phyloP scores from a whole-genome alignment of 202 grass and related monocot genomes.

The Saccharum hybrid region DNA sequence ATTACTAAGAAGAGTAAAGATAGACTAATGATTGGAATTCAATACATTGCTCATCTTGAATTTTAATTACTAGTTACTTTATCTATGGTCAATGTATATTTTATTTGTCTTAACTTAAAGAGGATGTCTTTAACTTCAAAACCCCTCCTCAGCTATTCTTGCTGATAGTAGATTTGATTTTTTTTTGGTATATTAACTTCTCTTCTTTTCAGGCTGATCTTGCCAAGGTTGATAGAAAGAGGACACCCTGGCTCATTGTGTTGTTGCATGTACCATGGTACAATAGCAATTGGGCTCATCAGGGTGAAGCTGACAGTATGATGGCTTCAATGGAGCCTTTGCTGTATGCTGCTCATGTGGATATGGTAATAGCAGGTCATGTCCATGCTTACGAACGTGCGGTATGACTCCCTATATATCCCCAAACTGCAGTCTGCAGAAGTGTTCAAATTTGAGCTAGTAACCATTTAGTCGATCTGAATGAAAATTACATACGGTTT shows the following conservation, averaged over 20 bases:
- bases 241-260: constrained; percentile 75
- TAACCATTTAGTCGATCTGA: neutral
- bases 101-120: constrained; percentile 16
- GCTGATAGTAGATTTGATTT: neutral
- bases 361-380: constrained; percentile 88
- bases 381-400: constrained; percentile 96
- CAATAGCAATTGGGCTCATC: constrained; percentile 95
- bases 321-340: constrained; percentile 79
- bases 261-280: constrained; percentile 92
- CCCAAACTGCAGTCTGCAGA: neutral
- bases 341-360: constrained; percentile 77
- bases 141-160: neutral
- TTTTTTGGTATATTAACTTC: neutral
- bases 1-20: constrained; percentile 3
- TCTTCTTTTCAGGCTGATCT: constrained; percentile 71
- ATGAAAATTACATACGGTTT: constrained; percentile 7
- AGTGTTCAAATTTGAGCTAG: constrained; percentile 21
- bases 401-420: constrained; percentile 55
- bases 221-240: constrained; percentile 74
- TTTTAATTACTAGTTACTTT: neutral
- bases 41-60: neutral
- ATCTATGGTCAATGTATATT: constrained; percentile 12
- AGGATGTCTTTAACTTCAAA: neutral
- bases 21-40: neutral
- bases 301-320: constrained; percentile 84